Evolutionary conservation across 1,139 yeast genomes (phyloP), one percentile per base, ranked within the genome.

Genomic region (Pichia sp.): DNA sequence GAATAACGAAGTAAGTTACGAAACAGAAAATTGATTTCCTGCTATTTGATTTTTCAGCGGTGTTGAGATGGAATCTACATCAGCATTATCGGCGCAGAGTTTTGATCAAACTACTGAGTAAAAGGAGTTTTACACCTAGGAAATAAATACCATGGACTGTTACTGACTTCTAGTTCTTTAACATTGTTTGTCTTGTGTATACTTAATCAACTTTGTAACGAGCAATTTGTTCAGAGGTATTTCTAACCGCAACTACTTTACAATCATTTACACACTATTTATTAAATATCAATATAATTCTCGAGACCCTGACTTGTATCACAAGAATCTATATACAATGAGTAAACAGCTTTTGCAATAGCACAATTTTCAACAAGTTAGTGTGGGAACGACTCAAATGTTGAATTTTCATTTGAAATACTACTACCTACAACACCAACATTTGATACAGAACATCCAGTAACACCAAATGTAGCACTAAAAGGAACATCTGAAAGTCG

Each of bases 361-460:
- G 70, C 53, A 0, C 87, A 88, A 51, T 70, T 70, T 14, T 65
- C 57, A 28, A 71, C 75, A 69, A 56, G 46, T 29, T 48, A 16
- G 3, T 46, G 28, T 18, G 59, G 52, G 19, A 85, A 69, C 53
- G 78, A 76, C 48, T 71, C 52, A 67, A 5, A 74, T 75, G 30
- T 73, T 67, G 54, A 53, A 14, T 54, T 47, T n/a, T 49, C 44
- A 19, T 29, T 44, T 2, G 48, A 45, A 49, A 79, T 72, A 30
- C 84, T 84, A 54, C 82, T 75, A 45, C 87, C 87, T 47, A 81
- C 67, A 22, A 81, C 83, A 49, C 83, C 84, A 46, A 73, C 73
- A 11, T 74, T 67, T 3, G 83, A 74, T 57, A 74, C 74, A 7
- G 83, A 67, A 34, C 62, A 60, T 57, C 75, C 73, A 18, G 83